These are phyloP conservation scores for Dothistroma pini DNA, from an alignment of 2,329 filamentous ascomycete species.

Conservation along the genomic window DNA sequence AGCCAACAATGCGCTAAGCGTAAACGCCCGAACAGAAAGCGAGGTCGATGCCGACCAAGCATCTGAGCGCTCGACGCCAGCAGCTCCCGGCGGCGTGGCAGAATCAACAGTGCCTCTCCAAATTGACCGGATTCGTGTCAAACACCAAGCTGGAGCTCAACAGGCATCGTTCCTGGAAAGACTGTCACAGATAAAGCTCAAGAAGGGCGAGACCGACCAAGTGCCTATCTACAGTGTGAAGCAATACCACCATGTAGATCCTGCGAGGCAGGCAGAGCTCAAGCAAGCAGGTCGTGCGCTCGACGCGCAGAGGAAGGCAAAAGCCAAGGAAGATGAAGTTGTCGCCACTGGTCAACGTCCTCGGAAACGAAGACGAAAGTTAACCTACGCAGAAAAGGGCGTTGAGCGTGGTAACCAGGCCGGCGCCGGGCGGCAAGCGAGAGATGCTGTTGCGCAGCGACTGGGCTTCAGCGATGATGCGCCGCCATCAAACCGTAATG, in stretches of 20 bases:
- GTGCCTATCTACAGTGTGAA: conserved; percentile 31
- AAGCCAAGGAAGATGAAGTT: conserved; percentile 6
- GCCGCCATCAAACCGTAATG: conserved; percentile 1
- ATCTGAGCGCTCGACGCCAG: not conserved
- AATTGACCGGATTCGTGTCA: conserved; percentile 24
- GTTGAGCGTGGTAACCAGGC: not conserved
- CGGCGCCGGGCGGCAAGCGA: not conserved
- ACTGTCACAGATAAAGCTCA: conserved; percentile 41
- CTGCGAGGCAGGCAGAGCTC: conserved; percentile 22
- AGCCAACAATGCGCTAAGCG: not conserved
- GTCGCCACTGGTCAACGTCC: conserved; percentile 5
- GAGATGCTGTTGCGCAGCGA: not conserved
- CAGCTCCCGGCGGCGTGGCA: conserved; percentile 4
- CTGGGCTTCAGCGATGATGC: conserved; percentile 2
- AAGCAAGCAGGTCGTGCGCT: conserved; percentile 11
- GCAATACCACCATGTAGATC: conserved; percentile 6
- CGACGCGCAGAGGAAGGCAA: conserved; percentile 13
- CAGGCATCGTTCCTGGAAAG: conserved; percentile 40
- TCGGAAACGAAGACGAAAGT: conserved; percentile 12
- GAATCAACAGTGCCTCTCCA: conserved; percentile 16
- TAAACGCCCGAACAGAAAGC: not conserved
- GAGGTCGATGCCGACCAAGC: not conserved
- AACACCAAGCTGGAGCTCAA: conserved; percentile 16
- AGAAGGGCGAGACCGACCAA: conserved; percentile 38
- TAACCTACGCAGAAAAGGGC: conserved; percentile 14